phyloP scores from a whole-genome alignment of 495 filamentous ascomycete species.

The Lentithecium fluviatile region DNA sequence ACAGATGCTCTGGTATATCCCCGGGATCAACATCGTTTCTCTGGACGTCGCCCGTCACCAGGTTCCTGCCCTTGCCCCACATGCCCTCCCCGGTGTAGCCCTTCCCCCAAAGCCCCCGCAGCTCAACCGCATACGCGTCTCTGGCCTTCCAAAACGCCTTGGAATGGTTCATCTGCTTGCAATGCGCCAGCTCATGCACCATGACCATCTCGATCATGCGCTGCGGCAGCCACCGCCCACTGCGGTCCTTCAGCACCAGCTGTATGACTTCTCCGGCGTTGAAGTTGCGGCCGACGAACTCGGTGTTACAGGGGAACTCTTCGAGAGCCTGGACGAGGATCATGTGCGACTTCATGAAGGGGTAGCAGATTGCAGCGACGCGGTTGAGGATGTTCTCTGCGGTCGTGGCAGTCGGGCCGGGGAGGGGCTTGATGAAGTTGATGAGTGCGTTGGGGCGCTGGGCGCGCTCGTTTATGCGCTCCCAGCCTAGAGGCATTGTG shows the following conservation, averaged over 20 bases:
- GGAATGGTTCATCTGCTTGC: conserved; percentile 81
- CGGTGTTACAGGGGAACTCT: conserved; percentile 69
- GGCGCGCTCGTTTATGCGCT: conserved; percentile 64
- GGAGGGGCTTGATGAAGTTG: conserved; percentile 73
- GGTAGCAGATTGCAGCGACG: conserved; percentile 73
- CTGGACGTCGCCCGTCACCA: conserved; percentile 58
- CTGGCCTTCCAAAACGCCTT: conserved; percentile 70
- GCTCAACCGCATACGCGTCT: conserved; percentile 62
- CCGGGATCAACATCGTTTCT: conserved; percentile 49
- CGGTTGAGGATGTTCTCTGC: conserved; percentile 71
- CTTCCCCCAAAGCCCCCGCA: conserved; percentile 62
- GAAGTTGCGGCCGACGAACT: conserved; percentile 79
- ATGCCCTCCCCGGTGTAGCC: conserved; percentile 74
- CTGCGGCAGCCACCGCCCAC: conserved; percentile 70
- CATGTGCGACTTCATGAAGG: conserved; percentile 69
- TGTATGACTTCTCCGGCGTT: conserved; percentile 83
- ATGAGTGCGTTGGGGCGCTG: conserved; percentile 67
- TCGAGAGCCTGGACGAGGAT: conserved; percentile 71
- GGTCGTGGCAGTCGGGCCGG: conserved; percentile 55
- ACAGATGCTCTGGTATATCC: conserved; percentile 61
- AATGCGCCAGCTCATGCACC: conserved; percentile 77
- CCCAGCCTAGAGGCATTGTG: conserved; percentile 65
- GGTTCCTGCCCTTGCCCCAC: conserved; percentile 65
- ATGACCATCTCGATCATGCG: conserved; percentile 80
- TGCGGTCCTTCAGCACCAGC: conserved; percentile 64